A percentile compares a stretch with the other conserved stretches of the same genome.
These are phyloP conservation scores for Vitis cinerea DNA, from an alignment of 164 flowering plant species.

Conservation along the genomic window DNA sequence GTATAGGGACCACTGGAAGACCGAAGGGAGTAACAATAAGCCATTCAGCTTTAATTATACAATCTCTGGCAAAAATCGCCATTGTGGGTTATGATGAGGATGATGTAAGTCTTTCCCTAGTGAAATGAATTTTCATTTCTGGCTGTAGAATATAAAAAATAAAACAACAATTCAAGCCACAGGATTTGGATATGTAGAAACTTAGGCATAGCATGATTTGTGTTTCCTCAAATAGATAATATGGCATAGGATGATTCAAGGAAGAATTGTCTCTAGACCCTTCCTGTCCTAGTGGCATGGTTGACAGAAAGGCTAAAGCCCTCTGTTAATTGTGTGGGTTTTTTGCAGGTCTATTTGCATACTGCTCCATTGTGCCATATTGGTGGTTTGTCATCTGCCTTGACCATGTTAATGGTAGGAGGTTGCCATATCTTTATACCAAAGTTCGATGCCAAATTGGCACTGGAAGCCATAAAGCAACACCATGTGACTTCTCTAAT, in stretches of 20 bases:
- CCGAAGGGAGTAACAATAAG: constrained; percentile 84
- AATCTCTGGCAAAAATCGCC: constrained; percentile 87
- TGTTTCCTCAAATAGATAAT: neutral
- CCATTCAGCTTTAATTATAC: constrained; percentile 77
- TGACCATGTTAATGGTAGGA: constrained; percentile 86
- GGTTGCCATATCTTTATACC: constrained; percentile 78
- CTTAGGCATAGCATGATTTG: no score
- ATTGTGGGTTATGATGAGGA: constrained; percentile 72
- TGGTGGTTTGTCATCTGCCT: constrained; percentile 93
- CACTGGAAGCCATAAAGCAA: constrained; percentile 54
- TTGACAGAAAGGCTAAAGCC: no score
- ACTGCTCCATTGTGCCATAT: constrained; percentile 94
- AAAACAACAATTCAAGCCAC: no score
- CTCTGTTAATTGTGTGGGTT: neutral
- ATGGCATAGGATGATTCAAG: neutral
- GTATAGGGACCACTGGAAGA: constrained; percentile 84
- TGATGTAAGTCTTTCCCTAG: constrained; percentile 58
- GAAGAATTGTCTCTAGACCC: no score
- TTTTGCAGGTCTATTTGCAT: constrained; percentile 79
- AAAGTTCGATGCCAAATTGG: constrained; percentile 66
- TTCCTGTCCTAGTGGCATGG: no score
- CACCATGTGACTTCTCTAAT: constrained; percentile 72
- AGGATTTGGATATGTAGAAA: no score
- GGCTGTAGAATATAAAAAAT: neutral
- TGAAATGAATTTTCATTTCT: neutral